Base-by-base conservation (phyloP, 257 asterid genomes). In the Eustoma russellianum region DNA sequence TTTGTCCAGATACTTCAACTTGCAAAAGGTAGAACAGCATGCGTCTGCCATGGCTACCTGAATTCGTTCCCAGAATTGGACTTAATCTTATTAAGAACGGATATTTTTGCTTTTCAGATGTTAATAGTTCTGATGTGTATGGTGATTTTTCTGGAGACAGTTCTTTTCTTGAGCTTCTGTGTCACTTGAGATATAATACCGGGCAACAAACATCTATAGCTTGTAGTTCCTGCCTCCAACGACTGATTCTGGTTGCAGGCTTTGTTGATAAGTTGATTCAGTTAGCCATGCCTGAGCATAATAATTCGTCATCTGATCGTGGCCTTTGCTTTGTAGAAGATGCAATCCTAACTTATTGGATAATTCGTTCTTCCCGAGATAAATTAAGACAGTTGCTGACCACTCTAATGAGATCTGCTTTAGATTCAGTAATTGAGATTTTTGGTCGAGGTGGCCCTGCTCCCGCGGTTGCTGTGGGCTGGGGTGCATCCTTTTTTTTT, bases 401-500 rank as follows among this genome's bases (percentile, higher is more conserved):
- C 10, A 73, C 53, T 66, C 65, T 70, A 50, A 66, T 61, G 67
- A 72, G 61, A 53, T 70, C 63, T 70, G 57, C 46, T 60, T 64
- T 50, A 9, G 80, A 73, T 56, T 76, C n/a, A n/a, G n/a, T n/a
- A 11, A 57, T 80, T 30, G 97, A 85, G 79, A 62, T 54, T 17
- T 92, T 85, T 49, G 75, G 86, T 51, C 72, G 98, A 81, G 98
- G 98, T 64, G 98, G 97, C 50, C 97, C 95, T 51, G 83, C 98
- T 55, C 98, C 98, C n/a, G 98, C 97, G 50, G 81, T 85, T 54
- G 95, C 95, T 50, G 85, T 83, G 59, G 98, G 98, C 47, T 92
- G 98, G 98, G 98, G 98, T 65, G 82, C 90, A 63, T 68, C 89
- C 33, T n/a, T n/a, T n/a, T n/a, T n/a, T n/a, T n/a, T n/a, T n/a